phyloP scores from a whole-genome alignment of 2,329 filamentous ascomycete species.

The Arthrobotrys sinensis region DNA sequence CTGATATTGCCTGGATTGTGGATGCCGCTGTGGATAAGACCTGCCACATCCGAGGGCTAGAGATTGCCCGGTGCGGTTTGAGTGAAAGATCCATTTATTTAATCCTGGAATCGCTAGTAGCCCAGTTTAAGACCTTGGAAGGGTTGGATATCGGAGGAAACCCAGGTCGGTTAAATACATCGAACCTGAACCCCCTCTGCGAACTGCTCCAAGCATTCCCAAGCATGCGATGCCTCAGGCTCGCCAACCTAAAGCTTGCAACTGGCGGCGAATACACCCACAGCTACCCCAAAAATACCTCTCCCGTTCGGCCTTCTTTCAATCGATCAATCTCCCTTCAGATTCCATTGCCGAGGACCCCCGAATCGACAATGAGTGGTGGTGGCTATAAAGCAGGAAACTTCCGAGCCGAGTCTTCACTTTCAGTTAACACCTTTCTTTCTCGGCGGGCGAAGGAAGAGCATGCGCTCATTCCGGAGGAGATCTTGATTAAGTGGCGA shows the following conservation, averaged over 20 bases:
- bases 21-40: slow-evolving; percentile 77
- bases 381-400: slow-evolving; percentile 27
- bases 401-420: slow-evolving; percentile 30
- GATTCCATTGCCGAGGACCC: slow-evolving; percentile 39
- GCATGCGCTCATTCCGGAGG: slow-evolving; percentile 71
- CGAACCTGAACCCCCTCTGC: slow-evolving; percentile 51
- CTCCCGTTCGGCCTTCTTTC: slow-evolving; percentile 47
- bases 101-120: slow-evolving; percentile 76
- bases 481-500: slow-evolving; percentile 78
- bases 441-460: slow-evolving; percentile 27
- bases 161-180: slow-evolving; percentile 74
- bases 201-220: slow-evolving; percentile 51
- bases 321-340: slow-evolving; percentile 57
- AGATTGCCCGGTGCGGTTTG: slow-evolving; percentile 76
- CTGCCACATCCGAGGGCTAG: slow-evolving; percentile 78
- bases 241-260: slow-evolving; percentile 53
- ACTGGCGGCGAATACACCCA: slow-evolving; percentile 26
- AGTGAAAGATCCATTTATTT: slow-evolving; percentile 75
- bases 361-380: slow-evolving; percentile 23
- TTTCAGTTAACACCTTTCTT: slow-evolving; percentile 42
- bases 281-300: slow-evolving; percentile 34
- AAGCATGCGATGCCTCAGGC: slow-evolving; percentile 43
- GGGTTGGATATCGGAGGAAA: slow-evolving; percentile 78
- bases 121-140: slow-evolving; percentile 78
- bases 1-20: slow-evolving; percentile 77